phyloP scores from a whole-genome alignment of 1,284 basidiomycete species.

The Ceratobasidium papillatum region DNA sequence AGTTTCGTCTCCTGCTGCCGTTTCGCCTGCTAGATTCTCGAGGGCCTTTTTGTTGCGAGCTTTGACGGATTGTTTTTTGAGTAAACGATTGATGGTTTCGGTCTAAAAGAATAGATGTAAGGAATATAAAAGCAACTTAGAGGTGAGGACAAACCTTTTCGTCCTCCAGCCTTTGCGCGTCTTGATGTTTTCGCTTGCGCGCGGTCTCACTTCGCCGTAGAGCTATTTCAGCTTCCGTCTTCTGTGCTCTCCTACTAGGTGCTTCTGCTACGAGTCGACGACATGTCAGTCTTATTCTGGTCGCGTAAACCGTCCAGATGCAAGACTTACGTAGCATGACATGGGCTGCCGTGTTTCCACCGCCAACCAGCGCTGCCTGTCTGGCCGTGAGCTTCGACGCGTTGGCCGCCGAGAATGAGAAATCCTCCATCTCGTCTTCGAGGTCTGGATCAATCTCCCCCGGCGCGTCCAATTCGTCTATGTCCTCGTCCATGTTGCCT shows the following conservation, averaged over 20 bases:
- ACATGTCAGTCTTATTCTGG: slow-evolving; percentile 4
- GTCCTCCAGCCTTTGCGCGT: slow-evolving; percentile 90
- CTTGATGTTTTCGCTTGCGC: slow-evolving; percentile 82
- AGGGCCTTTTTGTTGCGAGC: slow-evolving; percentile 41
- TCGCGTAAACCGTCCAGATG: not conserved
- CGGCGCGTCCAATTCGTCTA: slow-evolving; percentile 33
- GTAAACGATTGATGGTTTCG: slow-evolving; percentile 89
- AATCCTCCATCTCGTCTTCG: slow-evolving; percentile 47
- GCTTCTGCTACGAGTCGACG: slow-evolving; percentile 55
- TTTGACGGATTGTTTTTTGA: slow-evolving; percentile 78
- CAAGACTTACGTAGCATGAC: slow-evolving; percentile 63
- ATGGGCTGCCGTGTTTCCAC: slow-evolving; percentile 66
- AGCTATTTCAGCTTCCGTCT: slow-evolving; percentile 84
- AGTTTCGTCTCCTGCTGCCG: not conserved
- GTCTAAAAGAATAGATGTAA: slow-evolving; percentile 56
- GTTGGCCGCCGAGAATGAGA: slow-evolving; percentile 55
- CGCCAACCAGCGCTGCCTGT: slow-evolving; percentile 74
- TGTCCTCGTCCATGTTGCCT: slow-evolving; percentile 28
- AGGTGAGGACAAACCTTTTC: slow-evolving; percentile 74
- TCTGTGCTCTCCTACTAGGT: slow-evolving; percentile 74
- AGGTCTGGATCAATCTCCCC: slow-evolving; percentile 35
- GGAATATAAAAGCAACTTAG: slow-evolving; percentile 11
- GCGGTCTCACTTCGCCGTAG: slow-evolving; percentile 86
- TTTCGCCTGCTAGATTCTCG: slow-evolving; percentile 16
- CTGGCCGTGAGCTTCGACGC: slow-evolving; percentile 64